A percentile compares a stretch with the other conserved stretches of the same genome.
Evolutionary conservation across 2,329 filamentous ascomycete genomes (phyloP).

Genomic region (Arthroderma sp.): DNA sequence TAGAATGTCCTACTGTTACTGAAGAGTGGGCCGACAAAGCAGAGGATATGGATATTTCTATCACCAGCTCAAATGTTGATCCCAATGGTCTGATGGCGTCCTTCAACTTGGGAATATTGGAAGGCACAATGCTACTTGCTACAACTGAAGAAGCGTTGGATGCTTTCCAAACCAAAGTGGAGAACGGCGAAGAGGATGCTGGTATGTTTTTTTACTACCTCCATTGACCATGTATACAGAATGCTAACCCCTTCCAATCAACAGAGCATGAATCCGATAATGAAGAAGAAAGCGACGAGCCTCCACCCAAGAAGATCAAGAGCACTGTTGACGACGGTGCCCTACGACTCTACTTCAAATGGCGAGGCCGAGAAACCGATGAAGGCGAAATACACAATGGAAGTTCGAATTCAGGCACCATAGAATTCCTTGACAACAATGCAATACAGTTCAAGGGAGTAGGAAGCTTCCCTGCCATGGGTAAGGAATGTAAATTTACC

Average conservation of each 20-base stretch:
- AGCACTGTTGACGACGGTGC: not conserved
- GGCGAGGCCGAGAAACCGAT: slow-evolving; percentile 13
- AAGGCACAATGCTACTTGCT: slow-evolving; percentile 15
- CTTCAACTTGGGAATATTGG: slow-evolving; percentile 14
- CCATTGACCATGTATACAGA: not conserved
- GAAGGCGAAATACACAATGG: slow-evolving; percentile 9
- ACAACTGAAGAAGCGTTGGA: slow-evolving; percentile 6
- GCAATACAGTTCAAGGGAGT: slow-evolving; percentile 12
- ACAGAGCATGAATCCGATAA: not conserved
- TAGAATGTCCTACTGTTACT: slow-evolving; percentile 11
- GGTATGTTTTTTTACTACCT: not conserved
- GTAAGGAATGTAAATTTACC: slow-evolving; percentile 9
- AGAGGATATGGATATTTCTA: slow-evolving; percentile 12
- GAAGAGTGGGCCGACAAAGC: slow-evolving; percentile 13
- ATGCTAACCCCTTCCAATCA: not conserved
- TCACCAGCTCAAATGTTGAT: slow-evolving; percentile 7
- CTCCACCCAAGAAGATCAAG: slow-evolving; percentile 5
- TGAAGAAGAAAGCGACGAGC: slow-evolving; percentile 9
- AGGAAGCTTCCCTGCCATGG: slow-evolving; percentile 12
- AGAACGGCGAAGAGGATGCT: not conserved
- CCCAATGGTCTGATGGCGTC: slow-evolving; percentile 10
- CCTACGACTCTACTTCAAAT: slow-evolving; percentile 12
- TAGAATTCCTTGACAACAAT: slow-evolving; percentile 12
- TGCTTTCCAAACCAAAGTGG: slow-evolving; percentile 5
- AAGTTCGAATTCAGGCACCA: slow-evolving; percentile 8